phyloP scores from a whole-genome alignment of 495 filamentous ascomycete species.

The Symbiotaphrina buchneri region DNA sequence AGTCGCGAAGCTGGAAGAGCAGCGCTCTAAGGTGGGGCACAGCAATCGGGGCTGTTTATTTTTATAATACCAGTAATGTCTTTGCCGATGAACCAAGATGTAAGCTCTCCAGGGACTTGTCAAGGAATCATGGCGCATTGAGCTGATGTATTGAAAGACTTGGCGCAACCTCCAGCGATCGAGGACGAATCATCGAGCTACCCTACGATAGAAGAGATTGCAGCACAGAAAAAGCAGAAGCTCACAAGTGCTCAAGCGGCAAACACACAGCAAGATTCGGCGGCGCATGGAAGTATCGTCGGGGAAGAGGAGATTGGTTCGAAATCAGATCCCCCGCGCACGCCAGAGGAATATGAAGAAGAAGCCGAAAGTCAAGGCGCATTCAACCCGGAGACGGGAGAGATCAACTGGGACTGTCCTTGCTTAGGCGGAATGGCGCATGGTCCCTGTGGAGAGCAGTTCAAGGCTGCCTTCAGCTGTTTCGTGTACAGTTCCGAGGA shows the following conservation, averaged over 20 bases:
- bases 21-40: constrained; percentile 47
- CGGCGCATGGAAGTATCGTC: too few species aligned
- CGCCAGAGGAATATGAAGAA: constrained; percentile 38
- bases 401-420: constrained; percentile 99
- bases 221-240: not conserved
- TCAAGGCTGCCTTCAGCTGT: constrained; percentile 88
- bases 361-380: constrained; percentile 73
- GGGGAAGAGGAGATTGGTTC: constrained; percentile 6
- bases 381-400: constrained; percentile 93
- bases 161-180: not conserved
- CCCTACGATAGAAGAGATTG: not conserved
- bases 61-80: constrained; percentile 69
- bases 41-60: constrained; percentile 65
- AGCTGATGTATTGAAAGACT: too few species aligned
- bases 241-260: too few species aligned
- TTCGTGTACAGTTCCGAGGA: constrained; percentile 89
- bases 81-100: constrained; percentile 69
- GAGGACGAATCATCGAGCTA: not conserved
- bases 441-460: constrained; percentile 88
- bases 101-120: constrained; percentile 26
- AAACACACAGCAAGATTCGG: too few species aligned
- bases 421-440: constrained; percentile 95
- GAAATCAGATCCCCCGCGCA: constrained; percentile 4
- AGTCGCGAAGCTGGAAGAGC: constrained; percentile 64
- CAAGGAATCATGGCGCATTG: too few species aligned